Percentiles rank a stretch among this genome's conserved stretches.
Conservation (phyloP, 1,139 yeast genomes). For the Pichia sp. region DNA sequence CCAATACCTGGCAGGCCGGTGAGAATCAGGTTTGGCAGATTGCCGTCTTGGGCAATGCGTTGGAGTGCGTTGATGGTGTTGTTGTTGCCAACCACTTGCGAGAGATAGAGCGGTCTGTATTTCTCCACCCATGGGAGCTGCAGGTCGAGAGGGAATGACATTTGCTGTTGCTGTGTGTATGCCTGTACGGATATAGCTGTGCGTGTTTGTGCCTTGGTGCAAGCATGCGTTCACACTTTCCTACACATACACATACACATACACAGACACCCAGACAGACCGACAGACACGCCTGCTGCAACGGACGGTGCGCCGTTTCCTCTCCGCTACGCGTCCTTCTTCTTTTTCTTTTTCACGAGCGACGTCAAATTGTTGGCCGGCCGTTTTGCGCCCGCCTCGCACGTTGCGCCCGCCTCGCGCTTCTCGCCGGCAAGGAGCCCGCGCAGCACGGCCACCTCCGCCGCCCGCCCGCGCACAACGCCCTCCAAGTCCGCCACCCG, state of each 20-base stretch:
- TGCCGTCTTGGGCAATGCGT: slow-evolving; percentile 85
- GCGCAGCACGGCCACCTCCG: neutral
- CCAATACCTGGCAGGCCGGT: slow-evolving; percentile 97
- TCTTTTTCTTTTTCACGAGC: slow-evolving; percentile 42
- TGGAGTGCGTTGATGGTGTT: slow-evolving; percentile 83
- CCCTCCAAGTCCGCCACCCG: slow-evolving; percentile 45
- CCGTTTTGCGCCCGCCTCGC: slow-evolving; percentile 28
- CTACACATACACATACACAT: no score
- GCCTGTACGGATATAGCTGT: no score
- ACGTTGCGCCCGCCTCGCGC: neutral
- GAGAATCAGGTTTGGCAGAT: slow-evolving; percentile 93
- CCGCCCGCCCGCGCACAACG: neutral
- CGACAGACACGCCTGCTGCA: no score
- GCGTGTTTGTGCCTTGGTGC: no score
- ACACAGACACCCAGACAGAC: no score
- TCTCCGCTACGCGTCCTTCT: neutral
- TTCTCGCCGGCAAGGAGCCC: neutral
- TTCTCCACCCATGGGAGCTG: slow-evolving; percentile 70
- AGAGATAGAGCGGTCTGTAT: slow-evolving; percentile 72
- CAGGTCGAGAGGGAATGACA: slow-evolving; percentile 25
- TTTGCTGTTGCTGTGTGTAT: no score
- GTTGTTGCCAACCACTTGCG: slow-evolving; percentile 87
- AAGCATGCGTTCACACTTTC: no score
- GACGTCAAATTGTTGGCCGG: slow-evolving; percentile 50
- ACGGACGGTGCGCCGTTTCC: neutral